These are phyloP conservation scores for Leptodermis oblonga DNA, from an alignment of 257 asterid genomes.

Conservation along the genomic window DNA sequence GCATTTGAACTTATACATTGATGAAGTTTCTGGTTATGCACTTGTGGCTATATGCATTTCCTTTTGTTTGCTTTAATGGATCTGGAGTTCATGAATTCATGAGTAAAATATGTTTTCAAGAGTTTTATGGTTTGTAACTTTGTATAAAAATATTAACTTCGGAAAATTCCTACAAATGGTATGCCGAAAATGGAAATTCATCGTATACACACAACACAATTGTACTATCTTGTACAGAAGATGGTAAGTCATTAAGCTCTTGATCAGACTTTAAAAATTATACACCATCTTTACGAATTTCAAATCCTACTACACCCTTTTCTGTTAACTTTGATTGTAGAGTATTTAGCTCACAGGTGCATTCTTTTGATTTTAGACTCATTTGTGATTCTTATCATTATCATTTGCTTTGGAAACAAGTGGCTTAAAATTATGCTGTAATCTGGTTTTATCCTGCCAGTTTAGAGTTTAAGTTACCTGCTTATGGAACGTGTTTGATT, in stretches of 20 bases:
- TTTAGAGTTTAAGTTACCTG: not conserved
- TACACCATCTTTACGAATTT: not conserved
- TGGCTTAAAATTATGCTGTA: not conserved
- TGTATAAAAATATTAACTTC: not conserved
- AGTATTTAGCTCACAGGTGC: no score
- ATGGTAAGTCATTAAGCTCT: not conserved
- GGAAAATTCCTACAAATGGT: not conserved
- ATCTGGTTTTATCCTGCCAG: not conserved
- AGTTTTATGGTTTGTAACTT: not conserved
- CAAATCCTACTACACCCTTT: not conserved
- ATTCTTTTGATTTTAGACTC: not conserved
- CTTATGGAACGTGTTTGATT: slow-evolving; percentile 22
- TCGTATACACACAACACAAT: no score
- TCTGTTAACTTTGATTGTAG: no score
- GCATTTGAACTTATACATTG: not conserved
- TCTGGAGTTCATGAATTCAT: not conserved
- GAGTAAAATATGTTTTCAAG: not conserved
- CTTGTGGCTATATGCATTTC: not conserved
- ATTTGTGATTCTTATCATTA: not conserved
- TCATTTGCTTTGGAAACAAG: no score
- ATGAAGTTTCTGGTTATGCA: not conserved
- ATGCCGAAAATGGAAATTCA: no score
- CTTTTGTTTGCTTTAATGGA: not conserved
- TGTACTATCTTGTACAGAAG: not conserved
- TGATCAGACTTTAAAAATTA: not conserved